Evolutionary conservation across 106 monocot genomes (phyloP), one percentile per base, ranked within the genome.

Genomic region (Acanthochlamys bracteata): DNA sequence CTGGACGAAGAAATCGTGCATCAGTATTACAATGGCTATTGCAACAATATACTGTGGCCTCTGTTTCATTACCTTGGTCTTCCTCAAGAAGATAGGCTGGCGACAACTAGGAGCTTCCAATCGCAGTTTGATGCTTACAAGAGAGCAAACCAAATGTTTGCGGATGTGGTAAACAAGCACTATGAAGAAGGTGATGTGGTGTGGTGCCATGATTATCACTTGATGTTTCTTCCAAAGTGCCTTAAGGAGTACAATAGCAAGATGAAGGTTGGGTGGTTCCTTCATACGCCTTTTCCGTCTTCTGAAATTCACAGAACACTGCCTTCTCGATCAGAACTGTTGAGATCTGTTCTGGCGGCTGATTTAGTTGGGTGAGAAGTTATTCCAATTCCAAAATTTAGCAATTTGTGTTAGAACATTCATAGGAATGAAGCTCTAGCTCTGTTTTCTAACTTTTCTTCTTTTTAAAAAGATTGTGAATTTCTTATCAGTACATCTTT

Each of bases 151-250:
- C 75, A 96, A 61, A 96, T 96, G 95, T 96, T 96, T 68, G 95
- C 95, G 39, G 95, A 90, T 62, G 95, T 96, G 6, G 95, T 96
- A 25, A 80, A 75, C 68, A 56, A 88, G 65, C 87, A 96, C 66
- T 96, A 90, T 68, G 82, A 96, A 71, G 95, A 96, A 24, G 95
- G 95, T 6, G 95, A 96, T 79, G 87, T 96, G n/a, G 84, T 96
- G 24, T 96, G 95, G 95, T 96, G 95, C 72, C 95, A 96, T 69
- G 95, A 96, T 69, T 96, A 96, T 63, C 95, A 96, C 59, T 78
- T 96, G 11, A 96, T 96, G 95, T 96, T 85, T 56, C 87, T 96
- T 26, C 95, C 95, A 0, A 90, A 88, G 70, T 96, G 90, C 66
- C 80, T 96, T 6, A 96, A 96, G 57, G 95, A 96, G 15, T 71